These are phyloP conservation scores for Aspergillus ostianus DNA, from an alignment of 495 filamentous ascomycete genomes.

Conservation along the genomic window DNA sequence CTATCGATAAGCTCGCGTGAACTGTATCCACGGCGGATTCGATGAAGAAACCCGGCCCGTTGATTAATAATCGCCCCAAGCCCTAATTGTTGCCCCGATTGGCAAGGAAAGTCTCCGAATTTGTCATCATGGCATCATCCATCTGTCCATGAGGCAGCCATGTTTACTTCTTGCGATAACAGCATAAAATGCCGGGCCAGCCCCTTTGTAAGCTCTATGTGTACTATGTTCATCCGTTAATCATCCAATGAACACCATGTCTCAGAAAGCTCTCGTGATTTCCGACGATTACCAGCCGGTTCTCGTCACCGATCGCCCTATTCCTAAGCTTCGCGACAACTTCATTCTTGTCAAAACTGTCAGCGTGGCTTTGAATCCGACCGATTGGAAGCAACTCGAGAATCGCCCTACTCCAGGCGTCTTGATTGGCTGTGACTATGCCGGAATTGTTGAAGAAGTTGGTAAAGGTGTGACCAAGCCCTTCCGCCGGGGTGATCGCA, in stretches of 20 bases:
- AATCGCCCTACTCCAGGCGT: constrained; percentile 9
- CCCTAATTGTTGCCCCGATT: not conserved
- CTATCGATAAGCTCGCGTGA: no score
- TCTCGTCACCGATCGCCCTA: constrained; percentile 16
- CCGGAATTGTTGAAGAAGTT: constrained; percentile 48
- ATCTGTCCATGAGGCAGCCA: not conserved
- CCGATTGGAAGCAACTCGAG: constrained; percentile 51
- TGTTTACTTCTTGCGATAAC: not conserved
- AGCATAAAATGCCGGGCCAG: not conserved
- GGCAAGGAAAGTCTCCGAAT: not conserved
- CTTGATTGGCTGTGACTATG: constrained; percentile 51
- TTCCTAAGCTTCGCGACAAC: constrained; percentile 30
- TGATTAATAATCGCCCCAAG: not conserved
- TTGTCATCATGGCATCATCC: constrained; percentile 4
- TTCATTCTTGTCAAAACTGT: constrained; percentile 44
- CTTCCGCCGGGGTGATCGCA: constrained; percentile 38
- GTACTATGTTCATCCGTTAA: not conserved
- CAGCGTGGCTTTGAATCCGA: constrained; percentile 51
- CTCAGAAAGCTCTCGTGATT: constrained; percentile 16
- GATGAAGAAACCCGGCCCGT: no score
- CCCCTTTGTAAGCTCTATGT: not conserved
- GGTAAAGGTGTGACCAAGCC: constrained; percentile 36
- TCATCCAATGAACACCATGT: not conserved
- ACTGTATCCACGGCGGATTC: no score
- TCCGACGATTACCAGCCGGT: constrained; percentile 5